These are phyloP conservation scores for Letharia lupina DNA, from an alignment of 495 filamentous ascomycete species.

Conservation along the genomic window DNA sequence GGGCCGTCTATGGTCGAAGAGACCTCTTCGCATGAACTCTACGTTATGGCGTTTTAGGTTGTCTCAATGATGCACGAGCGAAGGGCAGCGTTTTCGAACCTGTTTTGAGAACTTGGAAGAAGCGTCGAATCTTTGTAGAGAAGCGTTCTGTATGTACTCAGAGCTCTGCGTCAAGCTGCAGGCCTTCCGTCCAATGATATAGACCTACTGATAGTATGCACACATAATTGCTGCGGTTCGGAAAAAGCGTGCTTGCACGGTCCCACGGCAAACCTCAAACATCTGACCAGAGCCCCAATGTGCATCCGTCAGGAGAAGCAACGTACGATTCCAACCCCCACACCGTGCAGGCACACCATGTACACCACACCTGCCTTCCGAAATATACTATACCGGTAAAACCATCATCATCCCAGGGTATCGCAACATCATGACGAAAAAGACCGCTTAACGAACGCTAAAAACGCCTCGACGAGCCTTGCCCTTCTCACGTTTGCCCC, in stretches of 20 bases:
- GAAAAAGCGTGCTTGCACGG: background rate
- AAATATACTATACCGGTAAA: background rate
- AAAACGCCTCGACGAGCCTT: background rate
- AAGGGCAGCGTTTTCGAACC: background rate
- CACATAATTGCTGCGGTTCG: background rate
- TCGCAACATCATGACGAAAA: constrained; percentile 11
- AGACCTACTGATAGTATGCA: background rate
- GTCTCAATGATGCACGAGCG: background rate
- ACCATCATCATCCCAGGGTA: constrained; percentile 11
- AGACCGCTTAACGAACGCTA: constrained; percentile 7
- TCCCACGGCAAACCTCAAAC: background rate
- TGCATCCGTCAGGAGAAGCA: background rate
- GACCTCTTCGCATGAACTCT: background rate
- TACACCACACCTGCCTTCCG: background rate
- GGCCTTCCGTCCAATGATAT: background rate
- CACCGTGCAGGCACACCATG: background rate
- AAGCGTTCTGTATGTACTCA: background rate
- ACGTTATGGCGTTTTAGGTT: background rate
- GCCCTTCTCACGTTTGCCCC: background rate
- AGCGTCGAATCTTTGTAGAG: background rate
- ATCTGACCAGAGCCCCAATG: background rate
- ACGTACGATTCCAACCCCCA: background rate
- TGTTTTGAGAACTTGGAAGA: background rate
- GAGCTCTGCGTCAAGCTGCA: constrained; percentile 1
- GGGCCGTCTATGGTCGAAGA: background rate